Evolutionary conservation across 108 stramenopile species (phyloP), one percentile per base, ranked within the genome.

Genomic region (Cyclostephanos invisitatus): DNA sequence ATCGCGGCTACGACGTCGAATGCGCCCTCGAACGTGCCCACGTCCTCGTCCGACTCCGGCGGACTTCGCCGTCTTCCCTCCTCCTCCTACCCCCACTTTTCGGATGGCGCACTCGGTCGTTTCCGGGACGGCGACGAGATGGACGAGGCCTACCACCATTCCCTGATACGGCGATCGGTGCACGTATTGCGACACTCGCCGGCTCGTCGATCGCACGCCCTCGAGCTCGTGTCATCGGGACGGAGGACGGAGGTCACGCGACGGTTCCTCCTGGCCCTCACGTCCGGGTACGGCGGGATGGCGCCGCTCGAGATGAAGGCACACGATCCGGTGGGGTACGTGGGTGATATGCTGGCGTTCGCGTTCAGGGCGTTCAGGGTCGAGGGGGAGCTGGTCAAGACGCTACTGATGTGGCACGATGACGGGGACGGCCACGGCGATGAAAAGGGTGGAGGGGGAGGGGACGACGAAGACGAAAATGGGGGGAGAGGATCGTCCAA

Each of bases 321-420:
- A 0, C 94, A 96, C 70, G 94, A 96, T 81, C 85, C 92, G 5
- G 92, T 96, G 7, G 82, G 72, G 11, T 96, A 93, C 66, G 86
- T 89, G 20, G 91, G 88, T 4, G 94, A 96, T 71, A 91, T 96
- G 90, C 72, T 96, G 48, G 94, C 94, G 15, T 96, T 91, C 86
- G 83, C 82, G 20, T 93, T 93, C 72, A 77, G 82, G 21, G 68
- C 85, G 3, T 90, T 89, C 68, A 74, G 85, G 21, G 89, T 91
- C 25, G 94, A 96, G 74, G 87, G 86, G 20, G 91, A 93, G 75
- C 78, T 95, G 25, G 85, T 90, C 17, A 64, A 70, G 53, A 84
- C 83, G 5, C 55, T 93, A 68, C 63, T 89, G 20, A 61, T 46
- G 55, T 64, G 44, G 63, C 63, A 78, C 4, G 74, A 83, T 2